phyloP scores from a whole-genome alignment of 371 early-diverging fungal species.

The Mucor mucedo region DNA sequence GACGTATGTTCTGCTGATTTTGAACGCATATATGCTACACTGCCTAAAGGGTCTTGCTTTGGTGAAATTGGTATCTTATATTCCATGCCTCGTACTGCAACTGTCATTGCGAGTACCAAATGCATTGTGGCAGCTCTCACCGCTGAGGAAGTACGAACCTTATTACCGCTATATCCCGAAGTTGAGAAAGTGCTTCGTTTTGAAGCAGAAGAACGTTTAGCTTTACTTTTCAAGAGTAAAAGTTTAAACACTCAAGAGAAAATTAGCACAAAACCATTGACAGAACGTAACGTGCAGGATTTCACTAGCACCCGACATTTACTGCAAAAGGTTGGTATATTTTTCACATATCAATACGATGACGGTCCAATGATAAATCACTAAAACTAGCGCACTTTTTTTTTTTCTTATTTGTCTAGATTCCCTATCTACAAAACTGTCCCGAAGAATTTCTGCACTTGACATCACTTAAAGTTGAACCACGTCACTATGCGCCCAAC shows the following conservation, averaged over 20 bases:
- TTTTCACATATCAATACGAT: not conserved
- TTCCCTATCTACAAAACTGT: conserved; percentile 56
- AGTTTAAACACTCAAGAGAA: conserved; percentile 8
- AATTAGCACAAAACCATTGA: conserved; percentile 23
- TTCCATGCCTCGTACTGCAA: conserved; percentile 81
- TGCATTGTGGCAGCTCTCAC: conserved; percentile 72
- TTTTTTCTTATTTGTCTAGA: conserved; percentile 31
- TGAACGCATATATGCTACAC: conserved; percentile 76
- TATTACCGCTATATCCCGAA: conserved; percentile 61
- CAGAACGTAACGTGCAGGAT: conserved; percentile 32
- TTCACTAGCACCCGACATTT: conserved; percentile 34
- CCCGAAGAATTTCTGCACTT: conserved; percentile 58
- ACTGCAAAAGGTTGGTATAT: conserved; percentile 34
- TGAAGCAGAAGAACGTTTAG: conserved; percentile 66
- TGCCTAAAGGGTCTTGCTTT: conserved; percentile 73
- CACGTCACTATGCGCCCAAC: conserved; percentile 54
- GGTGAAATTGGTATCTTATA: conserved; percentile 88
- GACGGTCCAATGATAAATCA: not conserved
- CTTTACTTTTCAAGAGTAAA: conserved; percentile 39
- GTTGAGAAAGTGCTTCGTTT: conserved; percentile 57
- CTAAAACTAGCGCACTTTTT: not conserved
- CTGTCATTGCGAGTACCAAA: conserved; percentile 73
- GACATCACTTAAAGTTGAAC: conserved; percentile 57
- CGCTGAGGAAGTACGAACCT: conserved; percentile 55
- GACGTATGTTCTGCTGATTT: conserved; percentile 78